phyloP scores from a whole-genome alignment of 2,329 filamentous ascomycete species.

The Alternaria atra region DNA sequence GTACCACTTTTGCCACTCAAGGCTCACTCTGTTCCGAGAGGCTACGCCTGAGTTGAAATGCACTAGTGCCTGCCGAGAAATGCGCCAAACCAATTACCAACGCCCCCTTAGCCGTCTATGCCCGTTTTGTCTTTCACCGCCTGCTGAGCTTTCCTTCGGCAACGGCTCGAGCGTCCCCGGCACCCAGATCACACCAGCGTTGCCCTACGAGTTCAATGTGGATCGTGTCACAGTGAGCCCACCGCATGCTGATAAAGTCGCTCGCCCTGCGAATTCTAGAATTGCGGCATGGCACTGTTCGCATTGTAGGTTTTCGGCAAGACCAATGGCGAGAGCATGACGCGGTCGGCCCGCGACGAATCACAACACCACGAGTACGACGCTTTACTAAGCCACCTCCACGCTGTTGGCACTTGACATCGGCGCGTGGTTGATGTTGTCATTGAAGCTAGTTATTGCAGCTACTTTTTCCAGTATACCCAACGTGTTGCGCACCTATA shows the following conservation, averaged over 20 bases:
- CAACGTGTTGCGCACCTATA: background rate
- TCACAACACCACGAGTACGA: constrained; percentile 11
- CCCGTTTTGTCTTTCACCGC: constrained; percentile 25
- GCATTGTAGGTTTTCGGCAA: background rate
- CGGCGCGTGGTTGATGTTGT: background rate
- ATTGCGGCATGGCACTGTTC: constrained; percentile 1
- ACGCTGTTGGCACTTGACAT: background rate
- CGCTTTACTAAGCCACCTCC: background rate
- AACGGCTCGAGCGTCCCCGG: constrained; percentile 25
- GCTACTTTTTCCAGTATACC: background rate
- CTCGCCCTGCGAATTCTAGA: background rate
- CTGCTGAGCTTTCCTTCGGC: constrained; percentile 31
- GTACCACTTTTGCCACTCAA: constrained; percentile 42
- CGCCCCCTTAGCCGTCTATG: constrained; percentile 5
- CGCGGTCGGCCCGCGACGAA: constrained; percentile 6
- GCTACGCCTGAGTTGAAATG: constrained; percentile 11
- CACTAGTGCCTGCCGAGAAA: constrained; percentile 28
- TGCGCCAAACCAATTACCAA: constrained; percentile 21
- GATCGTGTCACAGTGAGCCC: constrained; percentile 36
- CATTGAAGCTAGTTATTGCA: background rate
- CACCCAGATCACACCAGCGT: constrained; percentile 20
- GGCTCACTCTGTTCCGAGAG: constrained; percentile 29
- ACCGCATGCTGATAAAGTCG: constrained; percentile 25
- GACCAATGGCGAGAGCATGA: constrained; percentile 4
- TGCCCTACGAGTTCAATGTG: constrained; percentile 12